phyloP scores from a whole-genome alignment of 192 early-diverging fungal species.

The Diversispora epigaea region DNA sequence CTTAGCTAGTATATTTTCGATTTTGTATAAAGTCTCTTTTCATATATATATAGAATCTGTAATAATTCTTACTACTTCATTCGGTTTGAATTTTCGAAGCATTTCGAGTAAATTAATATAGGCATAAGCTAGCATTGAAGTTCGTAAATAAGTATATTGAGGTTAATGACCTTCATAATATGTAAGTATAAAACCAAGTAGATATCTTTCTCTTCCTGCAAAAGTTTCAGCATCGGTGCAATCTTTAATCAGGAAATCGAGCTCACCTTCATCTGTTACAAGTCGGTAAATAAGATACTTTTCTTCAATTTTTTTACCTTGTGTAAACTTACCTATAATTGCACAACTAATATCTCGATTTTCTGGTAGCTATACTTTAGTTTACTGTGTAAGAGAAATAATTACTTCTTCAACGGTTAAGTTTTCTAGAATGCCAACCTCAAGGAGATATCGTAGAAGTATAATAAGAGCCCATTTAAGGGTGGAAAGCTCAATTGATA shows the following conservation, averaged over 20 bases:
- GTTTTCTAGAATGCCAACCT: no score
- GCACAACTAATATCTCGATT: conserved; percentile 20
- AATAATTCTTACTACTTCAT: conserved; percentile 15
- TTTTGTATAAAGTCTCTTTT: no score
- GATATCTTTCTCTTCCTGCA: conserved; percentile 18
- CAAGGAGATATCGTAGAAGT: conserved; percentile 14
- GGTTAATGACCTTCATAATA: conserved; percentile 11
- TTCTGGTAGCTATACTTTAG: conserved; percentile 23
- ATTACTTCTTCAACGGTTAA: conserved; percentile 17
- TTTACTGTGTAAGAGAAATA: conserved; percentile 23
- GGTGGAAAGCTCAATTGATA: no score
- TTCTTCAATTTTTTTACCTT: conserved; percentile 16
- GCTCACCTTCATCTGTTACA: neutral
- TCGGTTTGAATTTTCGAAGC: conserved; percentile 5
- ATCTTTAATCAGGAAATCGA: conserved; percentile 18
- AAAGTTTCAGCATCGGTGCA: conserved; percentile 1
- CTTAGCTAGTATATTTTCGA: conserved; percentile 15
- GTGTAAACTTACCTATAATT: conserved; percentile 19
- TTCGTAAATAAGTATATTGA: conserved; percentile 13
- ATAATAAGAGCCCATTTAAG: neutral
- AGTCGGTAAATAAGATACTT: neutral
- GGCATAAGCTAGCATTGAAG: conserved; percentile 8
- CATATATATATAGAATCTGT: conserved; percentile 24
- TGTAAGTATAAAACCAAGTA: conserved; percentile 14
- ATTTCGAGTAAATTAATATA: conserved; percentile 20